Conservation (phyloP, 371 early-diverging fungal genomes). For the Rhizopus delemar region DNA sequence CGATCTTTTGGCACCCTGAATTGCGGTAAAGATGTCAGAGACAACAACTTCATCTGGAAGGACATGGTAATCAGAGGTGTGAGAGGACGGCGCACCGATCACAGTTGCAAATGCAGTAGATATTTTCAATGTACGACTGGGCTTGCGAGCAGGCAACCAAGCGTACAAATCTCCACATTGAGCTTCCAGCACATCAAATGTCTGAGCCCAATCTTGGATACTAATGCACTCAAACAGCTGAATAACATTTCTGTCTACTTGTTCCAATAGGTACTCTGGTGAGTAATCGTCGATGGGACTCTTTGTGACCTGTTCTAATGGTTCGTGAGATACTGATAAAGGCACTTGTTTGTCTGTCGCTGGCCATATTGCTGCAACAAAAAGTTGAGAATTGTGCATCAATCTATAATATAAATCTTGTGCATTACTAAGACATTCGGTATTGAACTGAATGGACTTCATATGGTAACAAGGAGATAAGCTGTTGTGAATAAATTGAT, state of each 20-base stretch:
- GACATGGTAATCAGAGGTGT: constrained; percentile 30
- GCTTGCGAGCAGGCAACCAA: constrained; percentile 69
- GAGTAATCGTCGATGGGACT: constrained; percentile 30
- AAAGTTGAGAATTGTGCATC: constrained; percentile 25
- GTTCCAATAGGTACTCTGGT: constrained; percentile 31
- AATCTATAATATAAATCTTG: constrained; percentile 38
- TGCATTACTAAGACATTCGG: constrained; percentile 23
- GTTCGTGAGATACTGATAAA: constrained; percentile 24
- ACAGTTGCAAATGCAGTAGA: constrained; percentile 45
- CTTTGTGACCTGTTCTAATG: constrained; percentile 15
- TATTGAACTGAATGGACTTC: constrained; percentile 34
- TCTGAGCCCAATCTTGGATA: constrained; percentile 73
- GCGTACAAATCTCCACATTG: constrained; percentile 71
- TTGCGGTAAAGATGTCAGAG: constrained; percentile 69
- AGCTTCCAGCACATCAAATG: constrained; percentile 70
- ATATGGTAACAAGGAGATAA: constrained; percentile 45
- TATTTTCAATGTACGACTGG: constrained; percentile 38
- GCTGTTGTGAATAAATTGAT: constrained; percentile 27
- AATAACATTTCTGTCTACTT: constrained; percentile 35
- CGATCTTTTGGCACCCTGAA: constrained; percentile 54
- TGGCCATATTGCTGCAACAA: constrained; percentile 18
- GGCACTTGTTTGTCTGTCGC: constrained; percentile 23
- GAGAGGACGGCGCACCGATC: constrained; percentile 29
- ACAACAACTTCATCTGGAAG: constrained; percentile 59
- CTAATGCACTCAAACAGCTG: constrained; percentile 59